Evolutionary conservation across 208 protist species (phyloP), one percentile per base, ranked within the genome.

Genomic region (Herpetomonas tarakana): DNA sequence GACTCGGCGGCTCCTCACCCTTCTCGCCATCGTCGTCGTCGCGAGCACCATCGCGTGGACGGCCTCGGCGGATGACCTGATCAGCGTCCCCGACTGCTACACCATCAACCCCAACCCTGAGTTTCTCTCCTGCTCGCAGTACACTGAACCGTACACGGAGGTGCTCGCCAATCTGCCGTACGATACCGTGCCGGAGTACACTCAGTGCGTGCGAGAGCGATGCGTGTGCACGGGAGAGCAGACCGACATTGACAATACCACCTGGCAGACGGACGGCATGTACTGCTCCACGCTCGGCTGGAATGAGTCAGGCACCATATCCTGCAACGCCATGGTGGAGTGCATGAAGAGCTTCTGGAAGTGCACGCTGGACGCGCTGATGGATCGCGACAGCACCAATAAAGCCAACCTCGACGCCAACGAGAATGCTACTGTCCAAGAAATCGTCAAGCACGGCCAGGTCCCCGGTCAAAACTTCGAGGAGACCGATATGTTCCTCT

Each of bases 271-370:
- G 11, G 38, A 19, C 53, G 71, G 81, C n/a, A 46, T 80, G 18
- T 71, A 68, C 65, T 88, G 81, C 58, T 70, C 56, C 29, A 52
- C 49, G 22, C 24, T n/a, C 18, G 68, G 35, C 4, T 88, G 50
- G 52, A 59, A 50, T 51, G 77, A 80, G 65, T 74, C 58, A 21
- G 81, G 81, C 41, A 71, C 47, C 63, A 67, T 62, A 19, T 74
- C 66, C 18, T 88, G 81, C 62, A 79, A 84, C 47, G 47, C 21
- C 16, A 45, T 88, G 12, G 64, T 69, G 52, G 39, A 76, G 46
- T 88, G 81, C 66, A 84, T 83, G 55, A 52, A 28, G 1, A 49
- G 52, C 21, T 88, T 82, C 54, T 88, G 76, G 76, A 18, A 51
- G 35, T 88, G 81, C 55, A 44, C 75, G 4, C 62, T 28, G 0